Percentiles rank a stretch among this genome's conserved stretches.
phyloP scores from a whole-genome alignment of 2,329 filamentous ascomycete genomes.

The Alternaria tenuissima region DNA sequence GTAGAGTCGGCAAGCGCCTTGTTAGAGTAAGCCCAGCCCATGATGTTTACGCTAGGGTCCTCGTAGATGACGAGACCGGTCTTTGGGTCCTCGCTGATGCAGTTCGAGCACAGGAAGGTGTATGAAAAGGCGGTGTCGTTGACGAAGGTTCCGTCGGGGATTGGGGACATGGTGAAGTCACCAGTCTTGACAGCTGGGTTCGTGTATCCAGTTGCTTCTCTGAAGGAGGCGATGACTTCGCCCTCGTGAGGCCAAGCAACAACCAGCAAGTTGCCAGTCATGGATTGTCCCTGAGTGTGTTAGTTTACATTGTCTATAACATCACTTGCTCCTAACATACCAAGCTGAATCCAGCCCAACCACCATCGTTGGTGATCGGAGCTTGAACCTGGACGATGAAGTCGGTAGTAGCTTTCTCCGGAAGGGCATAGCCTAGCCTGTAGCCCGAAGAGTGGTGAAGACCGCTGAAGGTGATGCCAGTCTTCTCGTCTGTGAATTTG shows the following conservation, averaged over 20 bases:
- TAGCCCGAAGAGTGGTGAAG: conserved; percentile 52
- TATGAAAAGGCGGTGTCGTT: conserved; percentile 64
- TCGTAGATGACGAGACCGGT: conserved; percentile 37
- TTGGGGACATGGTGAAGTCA: conserved; percentile 55
- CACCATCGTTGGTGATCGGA: conserved; percentile 55
- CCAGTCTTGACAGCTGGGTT: conserved; percentile 57
- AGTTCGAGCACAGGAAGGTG: conserved; percentile 62
- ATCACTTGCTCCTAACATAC: background rate
- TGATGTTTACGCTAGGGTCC: conserved; percentile 31
- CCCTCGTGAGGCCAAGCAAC: conserved; percentile 62
- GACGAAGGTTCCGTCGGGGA: conserved; percentile 61
- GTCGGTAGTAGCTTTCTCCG: conserved; percentile 59
- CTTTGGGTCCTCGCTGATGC: conserved; percentile 37
- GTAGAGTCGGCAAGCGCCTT: conserved; percentile 36
- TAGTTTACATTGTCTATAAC: background rate
- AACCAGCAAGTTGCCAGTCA: conserved; percentile 61
- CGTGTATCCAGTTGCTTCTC: conserved; percentile 59
- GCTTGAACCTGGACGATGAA: conserved; percentile 62
- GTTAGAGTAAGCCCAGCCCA: conserved; percentile 45
- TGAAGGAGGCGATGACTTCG: conserved; percentile 57
- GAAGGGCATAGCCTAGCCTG: conserved; percentile 61
- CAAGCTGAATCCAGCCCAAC: conserved; percentile 60
- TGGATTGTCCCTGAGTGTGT: conserved; percentile 53
- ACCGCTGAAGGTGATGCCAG: conserved; percentile 46
- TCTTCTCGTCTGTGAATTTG: conserved; percentile 43